A percentile compares a stretch with the other conserved stretches of the same genome.
Evolutionary conservation across 208 protist species (phyloP).

Genomic region (Leptomonas seymouri): DNA sequence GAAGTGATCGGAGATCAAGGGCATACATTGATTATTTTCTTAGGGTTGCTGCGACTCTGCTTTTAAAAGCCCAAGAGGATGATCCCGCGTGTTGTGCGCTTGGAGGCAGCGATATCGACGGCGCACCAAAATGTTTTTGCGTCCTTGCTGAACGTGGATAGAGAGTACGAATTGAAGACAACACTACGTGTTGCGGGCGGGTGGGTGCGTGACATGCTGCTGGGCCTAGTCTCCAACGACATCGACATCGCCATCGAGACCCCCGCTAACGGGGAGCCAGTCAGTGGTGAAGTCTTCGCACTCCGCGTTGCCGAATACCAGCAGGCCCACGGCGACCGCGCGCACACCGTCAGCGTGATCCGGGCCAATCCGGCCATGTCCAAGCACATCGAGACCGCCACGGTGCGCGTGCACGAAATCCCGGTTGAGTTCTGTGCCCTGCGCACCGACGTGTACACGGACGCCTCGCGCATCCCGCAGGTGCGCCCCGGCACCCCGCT

Average conservation of each 20-base stretch:
- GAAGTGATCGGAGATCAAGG: no score
- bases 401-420: slow-evolving; percentile 86
- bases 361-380: slow-evolving; percentile 96
- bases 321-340: slow-evolving; percentile 33
- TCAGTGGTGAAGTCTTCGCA: slow-evolving; percentile 93
- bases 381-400: slow-evolving; percentile 99
- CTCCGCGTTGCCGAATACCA: slow-evolving; percentile 81
- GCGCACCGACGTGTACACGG: slow-evolving; percentile 93
- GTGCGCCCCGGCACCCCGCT: slow-evolving; percentile 75
- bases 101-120: slow-evolving; percentile 55
- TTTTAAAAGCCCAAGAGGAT: neutral
- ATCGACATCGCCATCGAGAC: slow-evolving; percentile 98
- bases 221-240: slow-evolving; percentile 93
- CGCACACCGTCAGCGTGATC: slow-evolving; percentile 93
- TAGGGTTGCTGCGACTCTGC: no score
- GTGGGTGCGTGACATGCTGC: slow-evolving; percentile 98
- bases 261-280: slow-evolving; percentile 6
- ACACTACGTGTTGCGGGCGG: slow-evolving; percentile 95
- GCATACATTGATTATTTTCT: no score
- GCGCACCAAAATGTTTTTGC: slow-evolving; percentile 85
- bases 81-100: slow-evolving; percentile 35
- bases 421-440: slow-evolving; percentile 98
- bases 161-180: slow-evolving; percentile 50
- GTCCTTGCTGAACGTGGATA: slow-evolving; percentile 78
- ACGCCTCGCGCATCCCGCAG: slow-evolving; percentile 91